Base-by-base conservation (phyloP, 2,329 filamentous ascomycete genomes). In the Tolypocladium tropicale region DNA sequence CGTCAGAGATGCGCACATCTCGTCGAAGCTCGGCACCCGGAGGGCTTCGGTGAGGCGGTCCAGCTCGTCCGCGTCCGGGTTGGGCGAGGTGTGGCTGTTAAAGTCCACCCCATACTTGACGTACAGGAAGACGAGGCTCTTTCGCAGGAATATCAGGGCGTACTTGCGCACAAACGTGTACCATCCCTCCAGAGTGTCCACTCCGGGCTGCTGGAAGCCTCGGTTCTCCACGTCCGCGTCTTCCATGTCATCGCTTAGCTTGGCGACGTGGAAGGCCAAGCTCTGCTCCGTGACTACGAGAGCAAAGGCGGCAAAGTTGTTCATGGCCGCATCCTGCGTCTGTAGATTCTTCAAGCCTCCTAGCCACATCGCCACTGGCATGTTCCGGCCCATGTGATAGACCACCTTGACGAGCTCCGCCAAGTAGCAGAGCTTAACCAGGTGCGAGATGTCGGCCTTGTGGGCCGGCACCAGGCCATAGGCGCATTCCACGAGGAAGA, bases 101-200 rank as follows among this genome's bases (percentile, higher is more conserved):
- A 97, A 92, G 62, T 96, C 89, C 53, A 97, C 84, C 21, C 93
- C 93, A 66, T 89, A 91, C 63, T 90, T 88, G 58, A 95, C 86
- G 68, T 97, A 86, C 60, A 97, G 82, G 39, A 97, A 82, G 52
- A 99, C 82, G 49, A 85, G 80, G 9, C 81, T 80, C 74, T 99
- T 99, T 58, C 94, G 87, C 41, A 99, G 76, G 74, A 96, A 99
- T 0, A 84, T 79, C n/a, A 96, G 78, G 4, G 91, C 90, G 66
- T 97, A 99, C 64, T 87, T 91, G 59, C 85, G 83, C 28, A 90
- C 79, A 62, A 86, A 83, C 10, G 71, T 71, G 63, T 84, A 81
- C 69, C 81, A 81, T 34, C 75, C 77, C 54, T 77, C 74, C 36
- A 84, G 65, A 53, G 74, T 77, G 56, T 81, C 72, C 51, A 85